A percentile compares a stretch with the other conserved stretches of the same genome.
Conservation (phyloP, 1,284 basidiomycete genomes). For the Sanghuangporus sanghuang region DNA sequence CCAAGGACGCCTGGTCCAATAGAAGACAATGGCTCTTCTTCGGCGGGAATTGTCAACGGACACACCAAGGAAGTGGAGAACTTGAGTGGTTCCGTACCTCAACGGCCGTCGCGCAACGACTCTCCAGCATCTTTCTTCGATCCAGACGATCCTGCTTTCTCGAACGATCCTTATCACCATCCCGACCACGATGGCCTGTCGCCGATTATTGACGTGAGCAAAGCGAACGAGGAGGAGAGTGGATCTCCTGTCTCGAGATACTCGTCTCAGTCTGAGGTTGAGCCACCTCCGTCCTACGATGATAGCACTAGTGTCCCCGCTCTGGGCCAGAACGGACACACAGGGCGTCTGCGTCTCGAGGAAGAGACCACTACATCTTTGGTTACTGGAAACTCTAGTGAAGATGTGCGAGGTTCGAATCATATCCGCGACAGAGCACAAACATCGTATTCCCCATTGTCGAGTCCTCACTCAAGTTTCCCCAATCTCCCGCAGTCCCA, state of each 20-base stretch:
- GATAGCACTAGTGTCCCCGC: background rate
- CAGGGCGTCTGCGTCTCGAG: background rate
- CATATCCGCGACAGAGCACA: constrained; percentile 4
- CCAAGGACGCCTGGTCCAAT: background rate
- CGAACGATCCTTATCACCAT: constrained; percentile 30
- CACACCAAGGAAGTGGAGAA: background rate
- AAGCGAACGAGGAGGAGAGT: background rate
- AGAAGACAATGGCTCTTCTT: background rate
- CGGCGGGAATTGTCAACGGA: background rate
- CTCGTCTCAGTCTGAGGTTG: background rate
- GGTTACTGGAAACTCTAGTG: background rate
- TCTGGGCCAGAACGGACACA: background rate
- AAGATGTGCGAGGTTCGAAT: background rate
- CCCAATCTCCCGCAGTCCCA: background rate
- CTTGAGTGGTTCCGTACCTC: background rate
- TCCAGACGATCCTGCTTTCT: constrained; percentile 33
- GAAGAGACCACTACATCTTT: background rate
- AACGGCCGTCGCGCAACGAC: background rate
- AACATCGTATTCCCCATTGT: background rate
- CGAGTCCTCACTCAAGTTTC: background rate
- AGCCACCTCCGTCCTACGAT: constrained; percentile 13
- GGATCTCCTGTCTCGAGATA: background rate
- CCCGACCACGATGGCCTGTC: constrained; percentile 27
- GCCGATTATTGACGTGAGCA: background rate
- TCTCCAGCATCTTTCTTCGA: background rate